Conservation (phyloP, 306 rosid species). For the Cyclanthera cordifolia region DNA sequence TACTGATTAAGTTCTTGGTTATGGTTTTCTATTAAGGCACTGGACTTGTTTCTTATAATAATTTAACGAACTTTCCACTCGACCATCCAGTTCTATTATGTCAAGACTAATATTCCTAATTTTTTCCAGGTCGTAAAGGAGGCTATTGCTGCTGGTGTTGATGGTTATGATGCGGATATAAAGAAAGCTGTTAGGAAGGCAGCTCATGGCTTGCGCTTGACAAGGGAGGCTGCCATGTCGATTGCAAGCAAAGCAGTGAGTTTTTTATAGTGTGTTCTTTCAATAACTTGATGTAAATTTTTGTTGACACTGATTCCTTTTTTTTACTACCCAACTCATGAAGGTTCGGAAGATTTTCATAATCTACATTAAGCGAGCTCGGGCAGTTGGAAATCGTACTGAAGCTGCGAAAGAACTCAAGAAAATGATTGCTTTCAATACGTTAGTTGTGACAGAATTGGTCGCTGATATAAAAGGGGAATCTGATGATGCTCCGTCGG, state of each 20-base stretch:
- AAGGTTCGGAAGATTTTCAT: slow-evolving; percentile 72
- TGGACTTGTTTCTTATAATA: not conserved
- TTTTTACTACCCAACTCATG: slow-evolving; percentile 18
- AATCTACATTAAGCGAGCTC: slow-evolving; percentile 69
- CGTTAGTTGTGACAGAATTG: slow-evolving; percentile 79
- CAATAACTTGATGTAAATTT: not conserved
- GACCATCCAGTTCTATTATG: slow-evolving; percentile 6
- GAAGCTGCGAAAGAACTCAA: slow-evolving; percentile 87
- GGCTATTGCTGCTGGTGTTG: slow-evolving; percentile 86
- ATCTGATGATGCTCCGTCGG: slow-evolving; percentile 40
- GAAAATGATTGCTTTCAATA: slow-evolving; percentile 85
- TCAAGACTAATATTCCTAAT: slow-evolving; percentile 14
- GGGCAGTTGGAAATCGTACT: slow-evolving; percentile 57
- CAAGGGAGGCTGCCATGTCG: slow-evolving; percentile 80
- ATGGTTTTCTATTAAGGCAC: not conserved
- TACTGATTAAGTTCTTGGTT: not conserved
- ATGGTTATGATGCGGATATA: slow-evolving; percentile 73
- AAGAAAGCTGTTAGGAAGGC: slow-evolving; percentile 75
- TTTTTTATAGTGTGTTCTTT: slow-evolving; percentile 1
- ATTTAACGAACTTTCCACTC: slow-evolving; percentile 1
- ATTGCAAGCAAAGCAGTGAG: slow-evolving; percentile 95
- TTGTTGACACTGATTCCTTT: not conserved
- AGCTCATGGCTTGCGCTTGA: slow-evolving; percentile 85
- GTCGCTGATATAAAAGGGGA: slow-evolving; percentile 89
- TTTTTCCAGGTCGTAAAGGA: slow-evolving; percentile 60